Base-by-base conservation (phyloP, 106 monocot genomes). In the Apostasia ramifera region DNA sequence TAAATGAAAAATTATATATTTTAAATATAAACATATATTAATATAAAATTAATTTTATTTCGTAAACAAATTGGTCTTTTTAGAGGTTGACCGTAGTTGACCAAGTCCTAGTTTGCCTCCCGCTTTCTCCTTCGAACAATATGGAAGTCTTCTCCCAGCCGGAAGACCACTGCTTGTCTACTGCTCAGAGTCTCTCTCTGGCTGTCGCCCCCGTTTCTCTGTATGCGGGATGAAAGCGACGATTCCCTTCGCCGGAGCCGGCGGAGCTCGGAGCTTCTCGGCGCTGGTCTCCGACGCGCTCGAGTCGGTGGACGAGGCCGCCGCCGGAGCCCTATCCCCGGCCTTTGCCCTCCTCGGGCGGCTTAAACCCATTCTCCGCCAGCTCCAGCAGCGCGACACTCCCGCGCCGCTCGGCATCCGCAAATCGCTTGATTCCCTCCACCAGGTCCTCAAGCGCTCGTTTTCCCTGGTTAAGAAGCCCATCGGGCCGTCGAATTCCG, bases 321-420 rank as follows among this genome's bases (percentile, higher is more conserved):
- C 61, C 40, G 60, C 68, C 45, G 66, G 50, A 66, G 66, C 50
- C 12, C 53, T 54, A 3, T 1, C 73, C 43, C 40, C 63, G 15
- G 56, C 77, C 47, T 66, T 65, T 47, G 43, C 71, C 50, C 40
- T 79, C 26, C 8, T 78, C 37, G 41, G 62, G 26, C 53, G 68
- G 12, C 39, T 79, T 0, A 53, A 63, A 0, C 72, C 68, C 6
- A 40, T 79, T 38, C 53, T 70, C 56, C 53, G 39, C 26, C 7
- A 57, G 10, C 57, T 66, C 7, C 73, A 53, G 3, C 49, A 55
- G 6, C 5, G 50, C 37, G 40, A 49, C 61, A 13, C 75, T 8
- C 48, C 57, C 6, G 40, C 59, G 45, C 50, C 42, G 11, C 70
- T 49, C 61, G 49, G 63, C 26, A 54, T 63, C 61, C 54, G 61